Conservation (phyloP, 1,284 basidiomycete species). For the Tausonia pullulans region DNA sequence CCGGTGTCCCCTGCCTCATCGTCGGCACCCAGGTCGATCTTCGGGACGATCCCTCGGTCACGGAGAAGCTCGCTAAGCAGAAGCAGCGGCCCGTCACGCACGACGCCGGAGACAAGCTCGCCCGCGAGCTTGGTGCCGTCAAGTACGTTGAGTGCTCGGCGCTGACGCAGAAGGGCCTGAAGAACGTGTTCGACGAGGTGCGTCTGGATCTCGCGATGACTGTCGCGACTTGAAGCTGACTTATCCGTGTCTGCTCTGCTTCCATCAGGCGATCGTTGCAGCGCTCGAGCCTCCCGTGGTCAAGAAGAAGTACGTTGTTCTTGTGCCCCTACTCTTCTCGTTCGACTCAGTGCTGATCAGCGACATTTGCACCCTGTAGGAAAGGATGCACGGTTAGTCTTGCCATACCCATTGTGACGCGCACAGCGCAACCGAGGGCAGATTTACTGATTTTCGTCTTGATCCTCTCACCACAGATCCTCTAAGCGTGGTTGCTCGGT, state of each 20-base stretch:
- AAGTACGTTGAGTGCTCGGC: constrained; percentile 99
- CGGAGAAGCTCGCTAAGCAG: constrained; percentile 89
- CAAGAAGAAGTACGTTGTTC: constrained; percentile 72
- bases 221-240: background rate
- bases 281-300: constrained; percentile 91
- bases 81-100: constrained; percentile 85
- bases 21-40: constrained; percentile 98
- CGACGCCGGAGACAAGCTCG: constrained; percentile 86
- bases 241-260: constrained; percentile 9
- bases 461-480: too few relatives aligned
- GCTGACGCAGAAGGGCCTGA: constrained; percentile 95
- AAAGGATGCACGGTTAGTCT: too few relatives aligned
- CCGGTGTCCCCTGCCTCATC: constrained; percentile 97
- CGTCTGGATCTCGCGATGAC: constrained; percentile 26
- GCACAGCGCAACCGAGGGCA: too few relatives aligned
- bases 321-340: constrained; percentile 44
- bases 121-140: constrained; percentile 89
- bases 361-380: too few relatives aligned
- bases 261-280: constrained; percentile 81
- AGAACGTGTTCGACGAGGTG: constrained; percentile 99
- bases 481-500: too few relatives aligned
- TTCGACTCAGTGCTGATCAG: too few relatives aligned
- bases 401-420: too few relatives aligned
- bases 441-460: too few relatives aligned
- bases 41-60: constrained; percentile 81